Conservation (phyloP, 371 early-diverging fungal genomes). For the Mucor irregularis region DNA sequence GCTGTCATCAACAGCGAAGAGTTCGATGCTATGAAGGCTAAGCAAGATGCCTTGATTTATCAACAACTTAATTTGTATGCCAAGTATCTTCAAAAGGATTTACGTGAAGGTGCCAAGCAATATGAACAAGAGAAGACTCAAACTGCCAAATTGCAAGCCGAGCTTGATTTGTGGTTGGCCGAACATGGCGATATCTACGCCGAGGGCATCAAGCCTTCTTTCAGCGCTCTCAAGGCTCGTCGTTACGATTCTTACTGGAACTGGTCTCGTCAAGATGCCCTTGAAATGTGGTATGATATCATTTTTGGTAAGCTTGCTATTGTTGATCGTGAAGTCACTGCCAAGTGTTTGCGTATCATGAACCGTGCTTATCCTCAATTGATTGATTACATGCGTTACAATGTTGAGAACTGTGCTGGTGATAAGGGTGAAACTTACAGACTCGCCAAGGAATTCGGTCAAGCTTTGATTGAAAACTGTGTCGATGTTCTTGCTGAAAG, state of each 20-base stretch:
- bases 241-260: constrained; percentile 96
- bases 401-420: constrained; percentile 71
- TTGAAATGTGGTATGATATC: constrained; percentile 89
- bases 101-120: constrained; percentile 75
- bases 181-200: constrained; percentile 91
- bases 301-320: constrained; percentile 88
- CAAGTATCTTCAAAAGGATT: constrained; percentile 85
- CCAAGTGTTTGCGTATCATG: constrained; percentile 90
- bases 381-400: constrained; percentile 86
- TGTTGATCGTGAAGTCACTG: constrained; percentile 93
- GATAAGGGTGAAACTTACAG: constrained; percentile 83
- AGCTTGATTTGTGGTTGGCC: constrained; percentile 85
- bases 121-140: constrained; percentile 72
- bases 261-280: constrained; percentile 94
- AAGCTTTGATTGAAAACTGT: constrained; percentile 87
- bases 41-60: constrained; percentile 79
- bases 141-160: constrained; percentile 72
- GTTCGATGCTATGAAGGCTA: constrained; percentile 79
- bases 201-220: constrained; percentile 85
- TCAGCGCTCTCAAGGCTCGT: constrained; percentile 85
- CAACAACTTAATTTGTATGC: constrained; percentile 89
- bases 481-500: constrained; percentile 71
- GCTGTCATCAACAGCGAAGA: constrained; percentile 88
- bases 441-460: constrained; percentile 79
- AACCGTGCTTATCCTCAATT: constrained; percentile 86